Base-by-base conservation (phyloP, 495 filamentous ascomycete species). In the Hypomontagnella monticulosa region DNA sequence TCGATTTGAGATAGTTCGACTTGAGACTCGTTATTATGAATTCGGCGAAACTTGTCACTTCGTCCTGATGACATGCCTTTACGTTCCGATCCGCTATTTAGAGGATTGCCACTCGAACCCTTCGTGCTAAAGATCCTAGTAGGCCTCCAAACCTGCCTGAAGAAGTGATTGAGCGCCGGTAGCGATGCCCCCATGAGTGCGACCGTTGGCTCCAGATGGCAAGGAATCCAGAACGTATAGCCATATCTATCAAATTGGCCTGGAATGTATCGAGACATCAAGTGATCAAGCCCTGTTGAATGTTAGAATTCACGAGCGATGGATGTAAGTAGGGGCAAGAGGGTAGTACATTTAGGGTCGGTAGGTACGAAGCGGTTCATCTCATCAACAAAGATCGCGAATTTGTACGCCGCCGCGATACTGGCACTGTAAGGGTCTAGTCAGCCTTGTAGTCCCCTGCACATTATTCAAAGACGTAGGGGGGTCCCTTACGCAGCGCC, bases 171-270 rank as follows among this genome's bases (percentile, higher is more conserved):
- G 7, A 50, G 47, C 16, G 66, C 34, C 43, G 71, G 71, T 6
- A 74, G 18, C 0, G 71, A 67, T 4, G 71, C 41, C 11, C 71
- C 71, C 9, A 74, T 63, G 3, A 74, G 55, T 3, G 71, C 71
- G n/a, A 72, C 58, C 2, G 66, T 69, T 18, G 70, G 66, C 41
- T 74, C 71, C 5, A 72, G 44, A 43, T 70, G 61, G 2, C 56
- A 60, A 3, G 71, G 71, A 16, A 74, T 72, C 71, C 71, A 74
- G 49, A 74, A 70, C 1, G 70, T 74, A 14, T 12, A 33, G 9
- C 71, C 71, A 27, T 74, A 74, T 4, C 33, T 23, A 27, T 67
- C 66, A 23, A 70, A 74, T 40, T 70, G 66, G 2, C 51, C 61
- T 12, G 71, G 66, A 19, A 74, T 49, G 23, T 51, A 57, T 10